Evolutionary conservation across 1,139 yeast genomes (phyloP).

Genomic region (Protomyces inundatus): DNA sequence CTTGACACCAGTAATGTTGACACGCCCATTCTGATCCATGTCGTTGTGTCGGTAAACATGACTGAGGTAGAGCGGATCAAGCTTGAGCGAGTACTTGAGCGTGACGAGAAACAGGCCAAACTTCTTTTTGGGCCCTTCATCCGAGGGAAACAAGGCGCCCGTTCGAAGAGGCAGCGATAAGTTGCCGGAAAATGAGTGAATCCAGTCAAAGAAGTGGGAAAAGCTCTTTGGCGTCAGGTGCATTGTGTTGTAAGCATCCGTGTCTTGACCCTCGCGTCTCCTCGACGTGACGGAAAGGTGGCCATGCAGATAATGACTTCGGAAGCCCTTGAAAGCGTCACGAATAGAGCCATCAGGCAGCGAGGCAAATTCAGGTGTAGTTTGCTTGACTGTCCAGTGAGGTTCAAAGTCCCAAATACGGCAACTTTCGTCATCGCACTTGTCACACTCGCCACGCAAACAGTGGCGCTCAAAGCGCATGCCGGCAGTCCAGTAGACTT

Average conservation of each 20-base stretch:
- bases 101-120: conserved; percentile 76
- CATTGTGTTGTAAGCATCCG: conserved; percentile 53
- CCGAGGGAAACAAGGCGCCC: conserved; percentile 60
- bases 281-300: conserved; percentile 63
- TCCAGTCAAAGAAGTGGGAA: conserved; percentile 72
- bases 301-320: conserved; percentile 75
- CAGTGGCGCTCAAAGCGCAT: conserved; percentile 47
- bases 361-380: conserved; percentile 56
- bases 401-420: conserved; percentile 57
- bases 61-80: conserved; percentile 68
- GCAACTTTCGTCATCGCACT: conserved; percentile 26
- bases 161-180: conserved; percentile 69
- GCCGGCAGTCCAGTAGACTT: conserved; percentile 50
- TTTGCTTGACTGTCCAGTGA: conserved; percentile 63
- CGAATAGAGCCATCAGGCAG: conserved; percentile 39
- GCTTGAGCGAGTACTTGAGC: conserved; percentile 68
- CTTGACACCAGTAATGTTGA: conserved; percentile 65
- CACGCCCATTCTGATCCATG: conserved; percentile 44
- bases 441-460: conserved; percentile 31
- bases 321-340: conserved; percentile 74
- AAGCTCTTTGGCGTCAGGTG: conserved; percentile 71
- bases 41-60: conserved; percentile 62
- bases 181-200: conserved; percentile 67
- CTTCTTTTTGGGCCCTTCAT: conserved; percentile 46
- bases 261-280: conserved; percentile 30